Evolutionary conservation across 192 early-diverging fungal genomes (phyloP), one percentile per base, ranked within the genome.

Genomic region (Coemansia brasiliensis): DNA sequence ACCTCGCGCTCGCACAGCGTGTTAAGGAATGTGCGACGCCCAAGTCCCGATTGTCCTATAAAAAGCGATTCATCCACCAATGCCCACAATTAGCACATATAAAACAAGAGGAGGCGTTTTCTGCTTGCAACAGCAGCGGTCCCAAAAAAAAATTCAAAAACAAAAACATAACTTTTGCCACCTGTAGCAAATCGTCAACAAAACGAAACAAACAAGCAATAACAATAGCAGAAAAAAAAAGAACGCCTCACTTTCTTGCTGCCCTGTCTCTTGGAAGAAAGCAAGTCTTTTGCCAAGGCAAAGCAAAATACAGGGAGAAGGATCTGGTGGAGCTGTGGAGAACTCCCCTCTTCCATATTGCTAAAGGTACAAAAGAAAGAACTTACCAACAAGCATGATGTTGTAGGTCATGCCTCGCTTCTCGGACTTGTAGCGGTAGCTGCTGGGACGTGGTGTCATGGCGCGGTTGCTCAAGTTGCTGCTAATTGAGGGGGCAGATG

Each of bases 361-460:
- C 32, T 7, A 7, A 27, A n/a, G n/a, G n/a, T n/a, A n/a, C n/a
- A n/a, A 38, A 35, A 39, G 2, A 44, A 26, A 24, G 13, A 17
- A 63, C 89, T 68, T 84, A 92, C 94, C 95, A 68, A 92, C 94
- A 62, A 96, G 92, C 93, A 99, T 98, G 58, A 99, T 79, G 79
- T 93, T 97, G 83, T 98, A 96, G 80, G 87, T 88, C 78, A 99
- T 88, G 72, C 94, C 95, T 65, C 94, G 94, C 82, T 96, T 96
- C 59, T 89, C 88, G 53, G 92, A 94, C 84, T 97, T 97, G 83
- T 92, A 81, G 57, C 93, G 82, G 61, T 83, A 83, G 62, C 82
- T 79, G 48, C 72, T 79, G 40, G 81, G 80, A 18, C 80, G 80
- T 43, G 80, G 56, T n/a, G 74, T 78, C 17, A 58, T 61, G 32